A percentile compares a stretch with the other conserved stretches of the same genome.
Evolutionary conservation across 2,329 filamentous ascomycete species (phyloP).

Genomic region (Ophiocordyceps robertsii): DNA sequence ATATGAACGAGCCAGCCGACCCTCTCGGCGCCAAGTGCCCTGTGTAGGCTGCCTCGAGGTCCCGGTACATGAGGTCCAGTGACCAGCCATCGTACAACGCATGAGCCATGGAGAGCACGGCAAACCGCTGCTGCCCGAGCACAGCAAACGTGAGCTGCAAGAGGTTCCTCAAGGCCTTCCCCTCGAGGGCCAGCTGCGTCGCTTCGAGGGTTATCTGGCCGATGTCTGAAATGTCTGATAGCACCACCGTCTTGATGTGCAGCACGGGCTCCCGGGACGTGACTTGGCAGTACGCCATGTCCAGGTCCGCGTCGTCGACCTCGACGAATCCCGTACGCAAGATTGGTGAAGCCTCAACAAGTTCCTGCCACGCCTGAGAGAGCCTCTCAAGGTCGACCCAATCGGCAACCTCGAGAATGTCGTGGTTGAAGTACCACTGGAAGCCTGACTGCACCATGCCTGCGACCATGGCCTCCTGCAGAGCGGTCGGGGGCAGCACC

Average conservation of each 20-base stretch:
- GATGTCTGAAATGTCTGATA: constrained; percentile 20
- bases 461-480: constrained; percentile 77
- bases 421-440: constrained; percentile 72
- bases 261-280: constrained; percentile 16
- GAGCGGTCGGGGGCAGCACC: constrained; percentile 62
- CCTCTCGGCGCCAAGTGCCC: constrained; percentile 26
- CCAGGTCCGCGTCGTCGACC: constrained; percentile 45
- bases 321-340: constrained; percentile 61
- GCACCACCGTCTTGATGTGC: constrained; percentile 7
- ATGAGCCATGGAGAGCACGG: constrained; percentile 65
- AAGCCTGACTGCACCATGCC: constrained; percentile 69
- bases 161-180: constrained; percentile 23
- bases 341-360: constrained; percentile 52
- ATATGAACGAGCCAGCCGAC: constrained; percentile 38
- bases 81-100: constrained; percentile 88
- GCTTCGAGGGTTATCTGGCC: constrained; percentile 21
- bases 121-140: constrained; percentile 20
- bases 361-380: constrained; percentile 44
- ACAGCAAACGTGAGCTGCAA: constrained; percentile 34
- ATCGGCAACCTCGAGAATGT: constrained; percentile 49
- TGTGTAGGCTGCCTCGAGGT: constrained; percentile 54
- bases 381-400: constrained; percentile 43
- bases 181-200: constrained; percentile 19
- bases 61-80: constrained; percentile 56
- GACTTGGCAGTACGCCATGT: constrained; percentile 36